Evolutionary conservation across 2,329 filamentous ascomycete genomes (phyloP), one percentile per base, ranked within the genome.

Genomic region (Whalleya microplaca): DNA sequence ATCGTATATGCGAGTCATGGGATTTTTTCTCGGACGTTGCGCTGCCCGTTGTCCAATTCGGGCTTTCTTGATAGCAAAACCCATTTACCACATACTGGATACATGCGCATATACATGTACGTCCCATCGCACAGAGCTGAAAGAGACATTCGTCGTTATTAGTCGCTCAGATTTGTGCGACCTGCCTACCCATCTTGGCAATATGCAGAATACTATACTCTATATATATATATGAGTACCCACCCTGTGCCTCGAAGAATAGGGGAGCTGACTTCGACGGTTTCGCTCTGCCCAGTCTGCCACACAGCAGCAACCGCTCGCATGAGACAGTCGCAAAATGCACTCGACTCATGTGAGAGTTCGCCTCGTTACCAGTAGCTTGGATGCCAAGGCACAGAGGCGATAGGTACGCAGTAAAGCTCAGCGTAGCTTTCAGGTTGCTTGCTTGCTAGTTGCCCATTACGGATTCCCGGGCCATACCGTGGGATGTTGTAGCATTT

Each of bases 1-100:
- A 61, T 56, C 45, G 55, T 42, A 23, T 29, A 21, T 60, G 59
- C 59, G 55, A 63, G 60, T 61, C 60, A 58, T 58, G 57, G 51
- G 50, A 45, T 58, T 54, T 44, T n/a, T 50, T 40, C 45, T 56
- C 53, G 60, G 49, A 56, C 52, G 44, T 54, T 56, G 45, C 60
- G 51, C 60, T 29, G 53, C 59, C 51, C 50, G 55, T 41, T 56
- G 55, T 48, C 54, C 53, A 60, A 62, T 58, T 57, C 57, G 57
- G 60, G 57, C 54, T 60, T 58, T 60, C 55, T 54, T 55, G 37
- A 41, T 51, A 59, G 53, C 41, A 44, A 51, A 53, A 23, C 49
- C 23, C 23, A 27, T 27, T 27, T 27, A 27, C 23, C 23, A 27
- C 9, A 27, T 27, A 27, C 23, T 4, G 4, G 23, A 27, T 27